These are phyloP conservation scores for Quambalaria eucalypti DNA, from an alignment of 1,284 basidiomycete species.

Conservation along the genomic window DNA sequence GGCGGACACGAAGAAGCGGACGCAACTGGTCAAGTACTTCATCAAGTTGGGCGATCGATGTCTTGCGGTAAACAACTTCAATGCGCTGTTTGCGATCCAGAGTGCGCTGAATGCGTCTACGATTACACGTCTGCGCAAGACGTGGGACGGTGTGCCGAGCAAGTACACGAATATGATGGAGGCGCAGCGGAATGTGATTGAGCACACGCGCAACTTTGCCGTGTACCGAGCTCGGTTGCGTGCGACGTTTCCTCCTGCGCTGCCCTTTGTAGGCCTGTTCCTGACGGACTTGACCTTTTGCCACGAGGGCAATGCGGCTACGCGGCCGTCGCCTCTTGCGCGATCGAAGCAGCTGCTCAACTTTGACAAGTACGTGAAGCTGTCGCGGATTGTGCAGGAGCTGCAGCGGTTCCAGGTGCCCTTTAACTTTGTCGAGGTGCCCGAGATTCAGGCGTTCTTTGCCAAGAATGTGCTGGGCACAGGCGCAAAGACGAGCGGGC, in stretches of 20 bases:
- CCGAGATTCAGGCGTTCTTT: slow-evolving; percentile 72
- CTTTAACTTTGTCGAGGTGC: slow-evolving; percentile 70
- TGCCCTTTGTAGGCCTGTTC: slow-evolving; percentile 59
- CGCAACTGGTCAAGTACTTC: slow-evolving; percentile 48
- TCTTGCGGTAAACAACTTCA: slow-evolving; percentile 48
- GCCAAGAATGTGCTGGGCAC: slow-evolving; percentile 19
- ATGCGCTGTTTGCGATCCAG: slow-evolving; percentile 50
- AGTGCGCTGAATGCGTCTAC: slow-evolving; percentile 49
- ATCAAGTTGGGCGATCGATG: slow-evolving; percentile 49
- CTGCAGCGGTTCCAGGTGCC: slow-evolving; percentile 86
- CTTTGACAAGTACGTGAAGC: slow-evolving; percentile 61
- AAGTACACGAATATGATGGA: slow-evolving; percentile 78
- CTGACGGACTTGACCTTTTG: slow-evolving; percentile 90
- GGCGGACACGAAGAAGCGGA: slow-evolving; percentile 46
- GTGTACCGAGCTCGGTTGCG: slow-evolving; percentile 72
- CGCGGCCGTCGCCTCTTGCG: slow-evolving; percentile 59
- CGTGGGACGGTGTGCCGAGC: slow-evolving; percentile 63
- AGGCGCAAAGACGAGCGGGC: slow-evolving; percentile 20
- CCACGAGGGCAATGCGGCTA: slow-evolving; percentile 81
- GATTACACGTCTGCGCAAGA: slow-evolving; percentile 45
- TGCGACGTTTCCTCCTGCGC: slow-evolving; percentile 25
- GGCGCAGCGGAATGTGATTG: slow-evolving; percentile 69
- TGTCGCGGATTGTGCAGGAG: slow-evolving; percentile 53
- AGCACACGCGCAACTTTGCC: slow-evolving; percentile 81
- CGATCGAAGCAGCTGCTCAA: slow-evolving; percentile 69